phyloP scores from a whole-genome alignment of 805 yeast species.

The Nakazawaea ambrosiae region DNA sequence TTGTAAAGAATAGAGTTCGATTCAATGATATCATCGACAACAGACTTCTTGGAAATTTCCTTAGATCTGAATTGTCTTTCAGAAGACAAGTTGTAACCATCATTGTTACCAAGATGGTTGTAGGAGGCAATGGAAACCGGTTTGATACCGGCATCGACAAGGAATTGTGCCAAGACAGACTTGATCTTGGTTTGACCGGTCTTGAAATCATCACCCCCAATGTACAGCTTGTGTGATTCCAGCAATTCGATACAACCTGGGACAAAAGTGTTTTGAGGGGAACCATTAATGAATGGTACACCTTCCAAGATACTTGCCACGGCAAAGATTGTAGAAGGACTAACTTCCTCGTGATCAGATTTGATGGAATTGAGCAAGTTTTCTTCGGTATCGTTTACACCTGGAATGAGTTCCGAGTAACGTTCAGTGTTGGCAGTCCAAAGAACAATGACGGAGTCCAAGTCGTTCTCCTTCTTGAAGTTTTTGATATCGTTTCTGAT shows the following conservation, averaged over 20 bases:
- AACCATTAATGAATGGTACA: conserved; percentile 89
- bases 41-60: conserved; percentile 90
- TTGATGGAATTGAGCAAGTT: conserved; percentile 70
- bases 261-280: conserved; percentile 96
- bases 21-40: conserved; percentile 89
- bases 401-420: conserved; percentile 67
- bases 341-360: conserved; percentile 71
- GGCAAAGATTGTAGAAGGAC: conserved; percentile 93
- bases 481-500: conserved; percentile 78
- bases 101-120: conserved; percentile 95
- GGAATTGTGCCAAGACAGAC: conserved; percentile 93
- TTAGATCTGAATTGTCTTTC: conserved; percentile 92
- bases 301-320: conserved; percentile 87
- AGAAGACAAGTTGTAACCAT: conserved; percentile 86
- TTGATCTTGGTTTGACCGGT: conserved; percentile 94
- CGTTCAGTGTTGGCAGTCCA: conserved; percentile 99
- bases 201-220: conserved; percentile 97
- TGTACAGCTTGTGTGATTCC: conserved; percentile 64
- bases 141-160: conserved; percentile 95
- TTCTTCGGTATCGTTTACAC: conserved; percentile 86
- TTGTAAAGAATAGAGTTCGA: conserved; percentile 82
- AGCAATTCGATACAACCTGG: conserved; percentile 93
- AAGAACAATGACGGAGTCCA: conserved; percentile 83
- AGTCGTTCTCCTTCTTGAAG: conserved; percentile 62
- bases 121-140: conserved; percentile 93